phyloP scores from a whole-genome alignment of 2,329 filamentous ascomycete genomes.

The Onygenales sp. region DNA sequence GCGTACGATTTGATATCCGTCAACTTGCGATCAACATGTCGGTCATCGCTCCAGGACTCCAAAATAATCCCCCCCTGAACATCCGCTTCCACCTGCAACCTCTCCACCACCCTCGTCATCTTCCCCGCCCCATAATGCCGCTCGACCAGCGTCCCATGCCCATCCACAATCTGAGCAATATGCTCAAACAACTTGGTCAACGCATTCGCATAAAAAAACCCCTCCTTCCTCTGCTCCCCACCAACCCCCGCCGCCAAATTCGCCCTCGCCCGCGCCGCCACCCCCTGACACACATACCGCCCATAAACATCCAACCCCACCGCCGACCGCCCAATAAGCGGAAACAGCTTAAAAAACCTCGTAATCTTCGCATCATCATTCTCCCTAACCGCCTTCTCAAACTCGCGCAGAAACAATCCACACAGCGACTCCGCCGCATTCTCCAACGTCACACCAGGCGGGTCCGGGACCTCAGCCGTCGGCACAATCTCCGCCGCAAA shows the following conservation, averaged over 20 bases:
- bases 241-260: conserved; percentile 64
- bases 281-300: conserved; percentile 89
- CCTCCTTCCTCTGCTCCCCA: conserved; percentile 56
- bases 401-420: conserved; percentile 83
- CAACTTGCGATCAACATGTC: conserved; percentile 70
- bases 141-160: conserved; percentile 82
- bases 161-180: conserved; percentile 91
- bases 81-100: conserved; percentile 87
- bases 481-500: conserved; percentile 92
- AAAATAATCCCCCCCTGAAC: conserved; percentile 92
- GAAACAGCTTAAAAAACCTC: conserved; percentile 96
- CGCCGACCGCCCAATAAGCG: conserved; percentile 78
- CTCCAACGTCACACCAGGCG: conserved; percentile 77
- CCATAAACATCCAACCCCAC: conserved; percentile 92
- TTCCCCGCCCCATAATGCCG: conserved; percentile 85
- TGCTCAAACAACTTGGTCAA: conserved; percentile 92
- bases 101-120: conserved; percentile 90
- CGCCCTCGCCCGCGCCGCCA: conserved; percentile 70
- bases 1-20: conserved; percentile 97
- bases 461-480: conserved; percentile 88
- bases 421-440: conserved; percentile 83
- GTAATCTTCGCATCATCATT: conserved; percentile 86
- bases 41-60: conserved; percentile 90
- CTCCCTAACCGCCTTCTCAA: conserved; percentile 80
- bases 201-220: conserved; percentile 84